Evolutionary conservation across 148 eudicot genomes (phyloP).

Genomic region (Heliosperma pusillum): DNA sequence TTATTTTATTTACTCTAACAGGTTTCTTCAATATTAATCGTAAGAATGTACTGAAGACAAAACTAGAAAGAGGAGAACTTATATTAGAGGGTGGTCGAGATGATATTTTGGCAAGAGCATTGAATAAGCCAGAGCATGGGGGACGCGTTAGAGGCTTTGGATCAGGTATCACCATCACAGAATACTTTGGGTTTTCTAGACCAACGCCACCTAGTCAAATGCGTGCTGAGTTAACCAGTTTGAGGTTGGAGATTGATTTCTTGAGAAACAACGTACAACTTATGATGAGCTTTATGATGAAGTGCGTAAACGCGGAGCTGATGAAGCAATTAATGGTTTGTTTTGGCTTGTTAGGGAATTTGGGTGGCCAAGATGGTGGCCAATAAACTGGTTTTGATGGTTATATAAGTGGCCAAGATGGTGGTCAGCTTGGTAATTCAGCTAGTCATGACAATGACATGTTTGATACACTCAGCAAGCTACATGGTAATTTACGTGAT

Average conservation of each 20-base stretch:
- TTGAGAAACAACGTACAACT: slow-evolving; percentile 2
- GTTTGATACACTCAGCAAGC: too few species aligned
- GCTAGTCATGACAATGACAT: too few species aligned
- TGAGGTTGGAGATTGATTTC: background rate
- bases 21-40: background rate
- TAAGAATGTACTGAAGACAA: slow-evolving; percentile 5
- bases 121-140: slow-evolving; percentile 16
- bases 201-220: slow-evolving; percentile 5
- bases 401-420: too few species aligned
- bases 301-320: background rate
- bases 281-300: slow-evolving; percentile 7
- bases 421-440: too few species aligned
- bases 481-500: too few species aligned
- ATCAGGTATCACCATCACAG: slow-evolving; percentile 10
- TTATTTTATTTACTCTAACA: background rate
- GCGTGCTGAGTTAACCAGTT: background rate
- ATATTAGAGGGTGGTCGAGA: slow-evolving; percentile 3
- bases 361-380: background rate
- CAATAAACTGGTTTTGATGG: background rate
- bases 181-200: slow-evolving; percentile 1
- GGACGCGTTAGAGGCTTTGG: slow-evolving; percentile 11
- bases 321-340: background rate
- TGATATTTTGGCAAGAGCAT: slow-evolving; percentile 10
- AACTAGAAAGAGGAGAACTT: slow-evolving; percentile 8
- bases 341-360: background rate